phyloP scores from a whole-genome alignment of 176 grass and related monocot species.

The Ensete glaucum region DNA sequence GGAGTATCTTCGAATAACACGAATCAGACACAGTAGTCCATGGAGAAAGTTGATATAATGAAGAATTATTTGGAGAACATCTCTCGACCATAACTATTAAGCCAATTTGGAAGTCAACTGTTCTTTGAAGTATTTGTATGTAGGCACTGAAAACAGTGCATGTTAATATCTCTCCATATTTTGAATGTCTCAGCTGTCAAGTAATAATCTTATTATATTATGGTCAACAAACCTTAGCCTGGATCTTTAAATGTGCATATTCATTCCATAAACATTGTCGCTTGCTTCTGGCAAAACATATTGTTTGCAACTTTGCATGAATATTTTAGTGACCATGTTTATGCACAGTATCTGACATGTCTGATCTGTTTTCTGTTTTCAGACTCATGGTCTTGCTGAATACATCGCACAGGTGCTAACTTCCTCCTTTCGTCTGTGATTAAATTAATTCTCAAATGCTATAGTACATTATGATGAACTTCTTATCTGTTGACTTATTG shows the following conservation, averaged over 20 bases:
- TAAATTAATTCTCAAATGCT: not conserved
- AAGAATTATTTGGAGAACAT: too few relatives aligned
- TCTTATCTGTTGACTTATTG: conserved; percentile 18
- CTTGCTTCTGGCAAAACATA: not conserved
- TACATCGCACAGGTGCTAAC: conserved; percentile 89
- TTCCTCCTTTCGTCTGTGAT: not conserved
- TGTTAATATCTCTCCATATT: not conserved
- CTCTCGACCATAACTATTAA: too few relatives aligned
- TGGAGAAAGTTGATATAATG: too few relatives aligned
- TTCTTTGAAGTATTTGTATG: not conserved
- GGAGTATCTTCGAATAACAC: too few relatives aligned
- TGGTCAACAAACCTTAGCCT: too few relatives aligned
- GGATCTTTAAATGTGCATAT: not conserved
- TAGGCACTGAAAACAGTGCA: not conserved
- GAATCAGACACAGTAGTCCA: too few relatives aligned
- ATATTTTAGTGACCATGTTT: conserved; percentile 13
- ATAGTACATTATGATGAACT: not conserved
- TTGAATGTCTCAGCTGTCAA: not conserved
- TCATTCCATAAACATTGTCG: not conserved
- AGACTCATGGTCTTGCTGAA: conserved; percentile 88
- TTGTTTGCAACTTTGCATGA: not conserved
- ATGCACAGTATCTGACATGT: conserved; percentile 44
- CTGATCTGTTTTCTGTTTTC: conserved; percentile 57
- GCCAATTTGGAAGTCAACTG: too few relatives aligned
- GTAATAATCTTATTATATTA: too few relatives aligned